These are phyloP conservation scores for Paramecium pentaurelia DNA, from an alignment of 73 alveolate species.

Conservation along the genomic window DNA sequence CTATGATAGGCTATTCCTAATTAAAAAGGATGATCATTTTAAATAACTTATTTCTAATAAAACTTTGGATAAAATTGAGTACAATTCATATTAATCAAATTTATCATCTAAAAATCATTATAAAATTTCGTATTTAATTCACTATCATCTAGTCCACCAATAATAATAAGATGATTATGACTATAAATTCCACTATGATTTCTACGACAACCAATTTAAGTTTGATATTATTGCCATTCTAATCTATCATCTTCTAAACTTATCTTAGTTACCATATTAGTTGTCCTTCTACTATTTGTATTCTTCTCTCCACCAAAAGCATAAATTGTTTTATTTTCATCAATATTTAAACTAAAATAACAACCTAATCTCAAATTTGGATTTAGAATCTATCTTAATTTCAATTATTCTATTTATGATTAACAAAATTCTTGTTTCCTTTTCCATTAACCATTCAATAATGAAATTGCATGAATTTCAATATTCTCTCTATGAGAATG, in stretches of 20 bases:
- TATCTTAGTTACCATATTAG: background rate
- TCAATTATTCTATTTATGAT: background rate
- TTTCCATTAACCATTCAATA: background rate
- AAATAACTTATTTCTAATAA: background rate
- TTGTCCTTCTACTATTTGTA: background rate
- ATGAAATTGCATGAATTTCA: background rate
- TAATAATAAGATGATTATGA: background rate
- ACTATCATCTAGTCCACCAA: background rate
- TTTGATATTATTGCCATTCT: background rate
- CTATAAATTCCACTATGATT: background rate
- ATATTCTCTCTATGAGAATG: slow-evolving; percentile 8
- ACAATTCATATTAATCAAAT: background rate
- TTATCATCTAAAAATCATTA: background rate
- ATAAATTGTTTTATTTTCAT: background rate
- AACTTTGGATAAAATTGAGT: background rate
- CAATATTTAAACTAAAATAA: background rate
- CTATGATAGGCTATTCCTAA: background rate
- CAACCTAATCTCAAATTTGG: background rate
- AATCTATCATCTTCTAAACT: background rate
- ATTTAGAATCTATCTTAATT: background rate
- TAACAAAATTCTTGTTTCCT: background rate
- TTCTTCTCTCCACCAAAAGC: background rate
- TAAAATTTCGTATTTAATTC: background rate
- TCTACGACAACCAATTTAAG: background rate
- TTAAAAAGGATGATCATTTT: background rate